These are phyloP conservation scores for Gossypium schwendimanii DNA, from an alignment of 441 rosid genomes.

Conservation along the genomic window DNA sequence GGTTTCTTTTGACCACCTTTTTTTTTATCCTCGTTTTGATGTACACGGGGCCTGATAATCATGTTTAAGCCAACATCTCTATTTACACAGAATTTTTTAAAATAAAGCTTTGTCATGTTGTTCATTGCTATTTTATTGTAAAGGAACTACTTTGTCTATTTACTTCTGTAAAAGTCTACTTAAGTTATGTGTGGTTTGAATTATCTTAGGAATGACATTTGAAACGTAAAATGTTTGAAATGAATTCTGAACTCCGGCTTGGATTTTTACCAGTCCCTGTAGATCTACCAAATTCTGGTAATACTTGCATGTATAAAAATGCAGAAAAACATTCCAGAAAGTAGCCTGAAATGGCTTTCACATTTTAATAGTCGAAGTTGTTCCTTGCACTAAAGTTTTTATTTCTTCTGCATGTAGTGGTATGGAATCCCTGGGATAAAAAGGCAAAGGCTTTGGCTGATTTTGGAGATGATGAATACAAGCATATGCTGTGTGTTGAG, in stretches of 20 bases:
- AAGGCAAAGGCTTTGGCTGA: constrained; percentile 74
- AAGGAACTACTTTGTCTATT: not conserved
- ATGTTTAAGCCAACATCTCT: not conserved
- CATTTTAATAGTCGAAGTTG: not conserved
- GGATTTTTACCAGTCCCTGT: not conserved
- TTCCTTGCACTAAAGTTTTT: not conserved
- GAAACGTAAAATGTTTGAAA: not conserved
- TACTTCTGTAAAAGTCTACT: not conserved
- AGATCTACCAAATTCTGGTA: not conserved
- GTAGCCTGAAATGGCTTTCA: not conserved
- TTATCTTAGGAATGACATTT: too few species aligned
- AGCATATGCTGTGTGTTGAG: constrained; percentile 84
- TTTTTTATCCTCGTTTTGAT: not conserved
- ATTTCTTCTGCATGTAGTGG: constrained; percentile 44
- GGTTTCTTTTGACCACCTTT: constrained; percentile 10
- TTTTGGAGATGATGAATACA: constrained; percentile 89
- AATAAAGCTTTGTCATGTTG: not conserved
- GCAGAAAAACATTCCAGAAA: not conserved
- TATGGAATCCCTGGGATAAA: constrained; percentile 98
- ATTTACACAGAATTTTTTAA: not conserved
- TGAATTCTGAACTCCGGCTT: not conserved
- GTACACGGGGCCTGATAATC: not conserved
- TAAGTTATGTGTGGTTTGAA: not conserved
- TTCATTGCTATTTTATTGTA: not conserved
- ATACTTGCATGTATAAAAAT: not conserved